Evolutionary conservation across 2,329 filamentous ascomycete genomes (phyloP).

Genomic region (Meredithiella fracta): DNA sequence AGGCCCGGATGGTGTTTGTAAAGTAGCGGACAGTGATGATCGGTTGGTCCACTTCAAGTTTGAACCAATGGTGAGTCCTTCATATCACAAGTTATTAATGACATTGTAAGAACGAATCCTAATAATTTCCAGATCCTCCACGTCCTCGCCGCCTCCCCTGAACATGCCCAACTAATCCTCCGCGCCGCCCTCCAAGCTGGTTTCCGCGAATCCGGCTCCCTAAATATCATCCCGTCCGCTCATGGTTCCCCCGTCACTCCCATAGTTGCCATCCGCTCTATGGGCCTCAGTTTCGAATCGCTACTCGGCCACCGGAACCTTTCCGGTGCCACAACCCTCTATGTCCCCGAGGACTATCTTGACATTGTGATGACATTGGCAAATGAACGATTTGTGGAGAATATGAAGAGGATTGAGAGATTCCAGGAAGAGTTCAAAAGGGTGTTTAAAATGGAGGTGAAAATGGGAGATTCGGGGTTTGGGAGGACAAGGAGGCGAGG

Average conservation of each 20-base stretch:
- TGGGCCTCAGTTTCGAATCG: constrained; percentile 67
- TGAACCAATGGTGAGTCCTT: constrained; percentile 68
- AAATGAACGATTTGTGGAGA: constrained; percentile 59
- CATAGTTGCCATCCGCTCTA: constrained; percentile 72
- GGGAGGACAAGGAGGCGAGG: constrained; percentile 38
- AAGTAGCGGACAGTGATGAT: constrained; percentile 19
- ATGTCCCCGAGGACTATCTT: constrained; percentile 51
- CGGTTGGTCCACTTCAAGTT: constrained; percentile 73
- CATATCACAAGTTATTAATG: constrained; percentile 3
- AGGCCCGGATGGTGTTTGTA: constrained; percentile 16
- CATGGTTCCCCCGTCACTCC: constrained; percentile 29
- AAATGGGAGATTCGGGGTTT: constrained; percentile 23
- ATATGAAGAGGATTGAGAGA: constrained; percentile 47
- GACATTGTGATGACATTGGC: constrained; percentile 48
- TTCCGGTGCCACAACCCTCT: constrained; percentile 27
- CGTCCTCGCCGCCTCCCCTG: constrained; percentile 57
- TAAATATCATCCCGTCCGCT: constrained; percentile 37
- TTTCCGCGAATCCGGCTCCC: constrained; percentile 77
- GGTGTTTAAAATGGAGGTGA: constrained; percentile 11
- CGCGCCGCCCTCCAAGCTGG: constrained; percentile 63
- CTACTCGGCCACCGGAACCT: constrained; percentile 46
- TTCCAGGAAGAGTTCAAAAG: constrained; percentile 37
- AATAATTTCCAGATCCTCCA: constrained; percentile 59
- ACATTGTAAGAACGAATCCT: too few species aligned
- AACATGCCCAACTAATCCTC: constrained; percentile 60